Evolutionary conservation across 2,329 filamentous ascomycete species (phyloP), one percentile per base, ranked within the genome.

Genomic region (Fusarium zealandicum): DNA sequence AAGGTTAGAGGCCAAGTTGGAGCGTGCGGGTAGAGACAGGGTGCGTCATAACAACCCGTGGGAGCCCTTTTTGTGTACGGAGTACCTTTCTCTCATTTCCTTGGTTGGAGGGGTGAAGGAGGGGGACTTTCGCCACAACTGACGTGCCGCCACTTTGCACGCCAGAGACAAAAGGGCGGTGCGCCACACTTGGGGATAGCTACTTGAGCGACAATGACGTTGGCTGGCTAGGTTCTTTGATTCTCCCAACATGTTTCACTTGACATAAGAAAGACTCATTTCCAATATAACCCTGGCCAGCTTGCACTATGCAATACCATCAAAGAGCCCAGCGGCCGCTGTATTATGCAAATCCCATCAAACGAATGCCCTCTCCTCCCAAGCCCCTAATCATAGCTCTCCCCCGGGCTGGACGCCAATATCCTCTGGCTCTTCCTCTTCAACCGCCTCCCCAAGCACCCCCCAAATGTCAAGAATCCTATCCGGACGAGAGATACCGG

Each of bases 21-120:
- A 53, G 20, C 30, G 44, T 59, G 40, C 13, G 35, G 37, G 41
- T 40, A 45, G 36, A 48, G 39, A 47, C 47, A 57, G 37, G 32
- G 52, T 68, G 65, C 65, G 66, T 68, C 66, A 68, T 68, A 67
- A 66, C 64, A 67, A 43, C 33, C 61, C 17, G 39, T 42, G 52
- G 53, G 36, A 57, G 54, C 46, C 54, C 42, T 61, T 59, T 64
- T 47, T 61, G 40, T 65, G 52, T 66, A n/a, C n/a, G n/a, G n/a
- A n/a, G 57, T 64, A 65, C 60, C 53, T 50, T 62, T 48, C 16
- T 22, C 39, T 32, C 33, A 30, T 13, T 40, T 51, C 20, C 39
- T 51, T 59, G 56, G 65, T 65, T 60, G 65, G 63, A 68, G 65
- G 66, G 65, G 64, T 65, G 56, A 66, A 51, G 51, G 57, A 59